Evolutionary conservation across 768 basidiomycete genomes (phyloP).

Genomic region (Melanogaster broomeanus): DNA sequence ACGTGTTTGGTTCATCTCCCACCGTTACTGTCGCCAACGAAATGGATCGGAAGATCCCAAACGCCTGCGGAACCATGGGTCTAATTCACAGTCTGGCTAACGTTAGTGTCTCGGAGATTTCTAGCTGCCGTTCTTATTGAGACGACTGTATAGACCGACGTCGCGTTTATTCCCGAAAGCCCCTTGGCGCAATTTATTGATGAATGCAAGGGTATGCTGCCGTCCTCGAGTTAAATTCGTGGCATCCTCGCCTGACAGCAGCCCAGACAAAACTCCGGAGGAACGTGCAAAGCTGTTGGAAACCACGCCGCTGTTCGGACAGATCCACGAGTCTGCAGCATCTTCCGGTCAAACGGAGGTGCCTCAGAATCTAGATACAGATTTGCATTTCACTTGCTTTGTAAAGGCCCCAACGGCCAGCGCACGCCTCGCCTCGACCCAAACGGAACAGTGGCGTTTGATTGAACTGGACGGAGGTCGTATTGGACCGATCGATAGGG

Average conservation of each 20-base stretch:
- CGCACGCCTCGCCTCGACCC: conserved; percentile 10
- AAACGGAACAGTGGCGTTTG: conserved; percentile 44
- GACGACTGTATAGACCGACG: conserved; percentile 46
- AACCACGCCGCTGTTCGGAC: conserved; percentile 71
- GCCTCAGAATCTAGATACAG: conserved; percentile 64
- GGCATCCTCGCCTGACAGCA: neutral
- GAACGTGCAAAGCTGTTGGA: conserved; percentile 79
- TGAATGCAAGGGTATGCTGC: conserved; percentile 54
- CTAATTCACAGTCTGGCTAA: conserved; percentile 84
- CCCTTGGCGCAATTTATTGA: conserved; percentile 69
- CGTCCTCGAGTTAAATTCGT: neutral
- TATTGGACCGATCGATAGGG: conserved; percentile 78
- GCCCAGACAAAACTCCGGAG: conserved; percentile 61
- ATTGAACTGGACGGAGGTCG: conserved; percentile 86
- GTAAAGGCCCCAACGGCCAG: conserved; percentile 60
- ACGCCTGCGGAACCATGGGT: conserved; percentile 89
- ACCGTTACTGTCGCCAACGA: neutral
- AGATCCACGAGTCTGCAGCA: conserved; percentile 75
- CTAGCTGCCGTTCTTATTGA: conserved; percentile 4
- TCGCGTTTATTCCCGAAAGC: conserved; percentile 55
- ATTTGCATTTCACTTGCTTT: conserved; percentile 89
- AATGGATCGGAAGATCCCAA: conserved; percentile 54
- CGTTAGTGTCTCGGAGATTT: conserved; percentile 41
- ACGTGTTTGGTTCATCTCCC: conserved; percentile 12
- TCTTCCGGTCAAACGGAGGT: conserved; percentile 67